A percentile compares a stretch with the other conserved stretches of the same genome.
These are phyloP conservation scores for Suhomyces anneliseae DNA, from an alignment of 1,139 yeast genomes.

Conservation along the genomic window DNA sequence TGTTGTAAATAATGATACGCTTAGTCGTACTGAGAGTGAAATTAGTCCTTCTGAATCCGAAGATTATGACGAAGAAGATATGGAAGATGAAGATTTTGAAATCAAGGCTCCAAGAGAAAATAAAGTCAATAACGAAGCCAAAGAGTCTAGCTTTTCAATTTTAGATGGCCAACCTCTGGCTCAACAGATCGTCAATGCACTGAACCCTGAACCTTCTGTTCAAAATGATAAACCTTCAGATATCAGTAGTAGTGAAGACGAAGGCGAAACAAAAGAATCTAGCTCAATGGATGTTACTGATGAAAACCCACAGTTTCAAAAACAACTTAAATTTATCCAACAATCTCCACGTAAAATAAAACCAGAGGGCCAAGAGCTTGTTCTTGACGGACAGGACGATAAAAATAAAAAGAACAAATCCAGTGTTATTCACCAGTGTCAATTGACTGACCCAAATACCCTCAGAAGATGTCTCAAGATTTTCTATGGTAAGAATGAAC, in stretches of 20 bases:
- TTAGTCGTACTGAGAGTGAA: constrained; percentile 6
- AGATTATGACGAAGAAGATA: constrained; percentile 12
- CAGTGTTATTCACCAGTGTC: constrained; percentile 45
- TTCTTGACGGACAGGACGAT: constrained; percentile 13
- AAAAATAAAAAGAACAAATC: constrained; percentile 25
- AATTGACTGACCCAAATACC: constrained; percentile 37
- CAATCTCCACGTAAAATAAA: constrained; percentile 11
- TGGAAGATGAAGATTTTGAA: constrained; percentile 1
- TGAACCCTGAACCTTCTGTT: constrained; percentile 2
- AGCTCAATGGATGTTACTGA: not conserved
- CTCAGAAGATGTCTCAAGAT: constrained; percentile 38
- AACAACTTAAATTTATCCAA: constrained; percentile 11
- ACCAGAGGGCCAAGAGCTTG: constrained; percentile 5
- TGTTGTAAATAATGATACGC: not conserved
- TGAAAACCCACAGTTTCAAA: constrained; percentile 8
- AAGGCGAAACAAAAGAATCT: constrained; percentile 2
- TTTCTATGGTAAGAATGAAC: constrained; percentile 48
- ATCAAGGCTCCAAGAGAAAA: not conserved
- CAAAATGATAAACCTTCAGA: constrained; percentile 18
- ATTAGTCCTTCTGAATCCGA: constrained; percentile 3
- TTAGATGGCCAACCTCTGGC: not conserved
- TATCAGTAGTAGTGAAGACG: constrained; percentile 18
- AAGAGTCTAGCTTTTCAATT: not conserved
- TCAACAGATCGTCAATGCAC: not conserved
- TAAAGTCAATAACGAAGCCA: not conserved